phyloP scores from a whole-genome alignment of 345 rosid genomes.

The Theobroma cacao region DNA sequence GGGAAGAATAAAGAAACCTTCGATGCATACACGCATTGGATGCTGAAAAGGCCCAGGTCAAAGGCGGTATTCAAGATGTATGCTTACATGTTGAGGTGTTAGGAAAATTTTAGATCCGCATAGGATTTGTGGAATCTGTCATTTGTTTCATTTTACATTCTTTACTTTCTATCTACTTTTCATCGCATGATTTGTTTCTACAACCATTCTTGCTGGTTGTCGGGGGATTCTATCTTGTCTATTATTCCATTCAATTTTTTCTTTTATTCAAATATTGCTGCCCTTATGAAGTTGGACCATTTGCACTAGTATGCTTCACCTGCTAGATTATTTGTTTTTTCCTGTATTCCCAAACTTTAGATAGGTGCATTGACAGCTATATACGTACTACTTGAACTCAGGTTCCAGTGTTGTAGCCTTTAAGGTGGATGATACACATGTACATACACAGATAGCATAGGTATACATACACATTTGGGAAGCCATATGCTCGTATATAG shows the following conservation, averaged over 20 bases:
- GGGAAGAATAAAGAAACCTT: constrained; percentile 30
- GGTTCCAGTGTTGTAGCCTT: neutral
- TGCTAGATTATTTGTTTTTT: neutral
- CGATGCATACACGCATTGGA: constrained; percentile 10
- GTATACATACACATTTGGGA: no score
- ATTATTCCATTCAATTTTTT: neutral
- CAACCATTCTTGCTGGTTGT: constrained; percentile 4
- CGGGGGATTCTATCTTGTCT: neutral
- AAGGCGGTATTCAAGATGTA: neutral
- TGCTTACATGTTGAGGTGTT: neutral
- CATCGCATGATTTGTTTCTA: neutral
- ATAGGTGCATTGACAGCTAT: neutral
- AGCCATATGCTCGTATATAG: no score
- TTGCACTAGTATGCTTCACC: neutral
- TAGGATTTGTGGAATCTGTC: neutral
- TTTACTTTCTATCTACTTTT: neutral
- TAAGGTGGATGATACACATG: neutral
- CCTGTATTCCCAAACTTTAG: neutral
- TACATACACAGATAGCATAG: no score
- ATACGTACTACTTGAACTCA: neutral
- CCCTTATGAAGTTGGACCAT: neutral
- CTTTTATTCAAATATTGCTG: neutral
- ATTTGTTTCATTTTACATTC: neutral
- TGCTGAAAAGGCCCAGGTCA: neutral
- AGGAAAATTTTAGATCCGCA: neutral